A percentile compares a stretch with the other conserved stretches of the same genome.
These are phyloP conservation scores for Cryphonectria japonica DNA, from an alignment of 2,329 filamentous ascomycete genomes.

Conservation along the genomic window DNA sequence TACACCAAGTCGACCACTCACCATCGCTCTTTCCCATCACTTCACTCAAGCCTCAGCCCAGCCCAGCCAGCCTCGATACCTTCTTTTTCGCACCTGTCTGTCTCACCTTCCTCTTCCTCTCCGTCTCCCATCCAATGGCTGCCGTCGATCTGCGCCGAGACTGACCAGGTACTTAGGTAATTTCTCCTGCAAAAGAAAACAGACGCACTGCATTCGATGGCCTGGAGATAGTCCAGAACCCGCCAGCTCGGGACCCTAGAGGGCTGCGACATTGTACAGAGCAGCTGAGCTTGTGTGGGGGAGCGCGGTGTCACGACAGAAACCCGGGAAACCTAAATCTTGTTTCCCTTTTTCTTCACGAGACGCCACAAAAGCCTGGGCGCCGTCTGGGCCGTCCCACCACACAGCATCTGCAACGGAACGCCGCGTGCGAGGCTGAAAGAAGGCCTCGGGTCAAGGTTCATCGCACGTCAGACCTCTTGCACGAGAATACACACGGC, in stretches of 20 bases:
- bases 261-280: not conserved
- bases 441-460: too few species aligned
- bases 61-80: not conserved
- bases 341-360: not conserved
- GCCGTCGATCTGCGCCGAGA: not conserved
- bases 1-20: not conserved
- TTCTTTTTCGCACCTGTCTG: not conserved
- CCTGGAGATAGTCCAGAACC: not conserved
- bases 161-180: too few species aligned
- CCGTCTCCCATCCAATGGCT: too few species aligned
- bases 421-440: constrained; percentile 1
- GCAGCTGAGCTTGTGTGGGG: not conserved
- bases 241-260: not conserved
- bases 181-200: too few species aligned
- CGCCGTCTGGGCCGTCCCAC: not conserved
- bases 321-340: not conserved
- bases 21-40: not conserved
- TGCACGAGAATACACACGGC: not conserved
- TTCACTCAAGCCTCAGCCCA: not conserved
- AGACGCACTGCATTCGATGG: not conserved
- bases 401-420: not conserved
- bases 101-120: not conserved
- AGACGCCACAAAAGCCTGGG: not conserved
- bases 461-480: not conserved
- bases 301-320: not conserved